A percentile compares a stretch with the other conserved stretches of the same genome.
These are phyloP conservation scores for Venturiaceae sp. DNA, from an alignment of 2,329 filamentous ascomycete genomes.

Conservation along the genomic window DNA sequence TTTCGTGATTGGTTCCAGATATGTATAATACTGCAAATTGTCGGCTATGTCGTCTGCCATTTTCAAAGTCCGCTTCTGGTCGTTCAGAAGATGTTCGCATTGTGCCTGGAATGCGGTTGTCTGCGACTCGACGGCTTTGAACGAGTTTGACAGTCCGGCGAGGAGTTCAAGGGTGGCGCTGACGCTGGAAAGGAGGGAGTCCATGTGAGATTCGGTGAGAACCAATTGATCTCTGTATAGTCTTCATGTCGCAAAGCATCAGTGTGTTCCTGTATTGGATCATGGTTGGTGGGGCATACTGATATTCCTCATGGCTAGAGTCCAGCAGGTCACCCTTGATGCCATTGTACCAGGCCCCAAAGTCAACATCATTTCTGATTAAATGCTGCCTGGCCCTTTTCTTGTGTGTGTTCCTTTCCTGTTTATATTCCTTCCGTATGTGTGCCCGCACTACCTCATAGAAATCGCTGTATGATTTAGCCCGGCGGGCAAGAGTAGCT, in stretches of 20 bases:
- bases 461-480: constrained; percentile 72
- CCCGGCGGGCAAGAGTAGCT: constrained; percentile 54
- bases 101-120: constrained; percentile 89
- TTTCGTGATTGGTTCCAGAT: constrained; percentile 82
- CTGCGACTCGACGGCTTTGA: constrained; percentile 77
- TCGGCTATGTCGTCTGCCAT: constrained; percentile 78
- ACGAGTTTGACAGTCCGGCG: constrained; percentile 72
- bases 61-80: constrained; percentile 68
- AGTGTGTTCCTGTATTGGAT: neutral
- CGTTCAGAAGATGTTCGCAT: constrained; percentile 76
- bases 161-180: constrained; percentile 66
- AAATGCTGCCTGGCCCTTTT: constrained; percentile 27
- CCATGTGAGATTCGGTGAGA: constrained; percentile 72
- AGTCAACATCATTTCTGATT: constrained; percentile 49
- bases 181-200: constrained; percentile 68
- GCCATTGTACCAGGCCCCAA: constrained; percentile 47
- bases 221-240: constrained; percentile 73
- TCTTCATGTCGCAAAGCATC: constrained; percentile 31
- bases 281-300: constrained; percentile 39
- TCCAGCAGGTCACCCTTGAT: constrained; percentile 62
- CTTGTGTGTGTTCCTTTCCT: constrained; percentile 30
- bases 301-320: constrained; percentile 76
- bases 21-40: constrained; percentile 90
- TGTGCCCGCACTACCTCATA: constrained; percentile 53
- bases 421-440: constrained; percentile 40